Evolutionary conservation across 805 yeast species (phyloP).

Genomic region (Yamadazyma phyllophila): DNA sequence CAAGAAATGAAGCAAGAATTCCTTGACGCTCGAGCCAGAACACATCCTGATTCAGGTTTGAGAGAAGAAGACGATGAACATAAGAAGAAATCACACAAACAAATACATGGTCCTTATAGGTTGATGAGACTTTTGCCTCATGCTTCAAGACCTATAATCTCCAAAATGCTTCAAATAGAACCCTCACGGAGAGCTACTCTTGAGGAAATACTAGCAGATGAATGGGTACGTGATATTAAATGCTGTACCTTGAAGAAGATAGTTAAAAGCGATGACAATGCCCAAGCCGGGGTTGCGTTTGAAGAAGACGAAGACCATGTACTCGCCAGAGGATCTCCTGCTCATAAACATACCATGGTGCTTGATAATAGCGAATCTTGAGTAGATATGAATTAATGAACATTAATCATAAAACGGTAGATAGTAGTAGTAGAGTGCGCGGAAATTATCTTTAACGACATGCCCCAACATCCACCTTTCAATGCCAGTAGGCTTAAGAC

Average conservation of each 20-base stretch:
- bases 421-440: neutral
- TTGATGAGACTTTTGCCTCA: conserved; percentile 79
- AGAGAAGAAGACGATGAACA: conserved; percentile 12
- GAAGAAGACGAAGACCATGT: conserved; percentile 40
- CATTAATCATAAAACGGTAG: neutral
- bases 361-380: conserved; percentile 12
- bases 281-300: conserved; percentile 20
- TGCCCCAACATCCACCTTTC: conserved; percentile 24
- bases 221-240: conserved; percentile 64
- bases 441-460: neutral
- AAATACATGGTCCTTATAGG: conserved; percentile 80
- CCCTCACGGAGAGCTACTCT: conserved; percentile 62
- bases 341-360: conserved; percentile 41
- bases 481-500: conserved; percentile 39
- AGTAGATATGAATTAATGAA: conserved; percentile 3
- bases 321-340: conserved; percentile 35
- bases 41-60: conserved; percentile 2
- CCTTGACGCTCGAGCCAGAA: conserved; percentile 17
- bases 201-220: conserved; percentile 63
- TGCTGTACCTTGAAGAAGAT: conserved; percentile 52
- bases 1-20: conserved; percentile 33
- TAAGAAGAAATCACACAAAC: conserved; percentile 45
- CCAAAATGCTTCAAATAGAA: conserved; percentile 62
- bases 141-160: conserved; percentile 74
- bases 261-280: conserved; percentile 18